Evolutionary conservation across 352 stramenopile genomes (phyloP), one percentile per base, ranked within the genome.

Genomic region (Phytophthora sp.): DNA sequence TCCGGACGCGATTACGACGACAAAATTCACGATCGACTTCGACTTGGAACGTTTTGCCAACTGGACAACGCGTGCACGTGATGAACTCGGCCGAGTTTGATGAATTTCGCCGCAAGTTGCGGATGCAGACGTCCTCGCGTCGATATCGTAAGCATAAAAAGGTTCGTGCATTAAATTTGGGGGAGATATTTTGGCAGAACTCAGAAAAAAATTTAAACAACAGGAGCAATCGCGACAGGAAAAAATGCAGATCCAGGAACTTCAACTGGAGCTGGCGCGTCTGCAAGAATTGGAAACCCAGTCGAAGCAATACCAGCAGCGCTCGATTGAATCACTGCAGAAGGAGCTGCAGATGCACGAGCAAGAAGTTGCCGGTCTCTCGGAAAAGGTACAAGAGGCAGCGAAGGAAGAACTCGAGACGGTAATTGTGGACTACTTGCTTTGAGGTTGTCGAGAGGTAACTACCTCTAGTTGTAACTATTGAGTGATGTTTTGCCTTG

Each of bases 121-220:
- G 57, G 20, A 69, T 69, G 56, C 70, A 82, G 24, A 77, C 58
- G 18, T 54, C 66, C 4, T 82, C 74, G 24, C 67, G 66, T 21
- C 63, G 70, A 12, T 74, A 77, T 44, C 66, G 74, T 7, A 77
- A 71, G 36, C 70, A 66, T 30, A 81, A 79, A 41, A 82, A 73
- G 65, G 68, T 73, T 18, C 24, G 49, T 20, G 1, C 3, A 31
- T 29, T 35, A 21, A 20, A 31, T 20, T 47, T 38, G 2, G 7
- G 26, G 7, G 23, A n/a, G 1, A 7, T 13, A 15, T 24, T 4
- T 6, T n/a, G n/a, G 9, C 12, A 2, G 4, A 44, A 44, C 2
- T 21, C 1, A 23, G 23, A 29, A 23, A 5, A n/a, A n/a, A n/a
- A n/a, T n/a, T 13, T n/a, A 16, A 12, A 4, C 16, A 4, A 27